Evolutionary conservation across 163 green algal genomes (phyloP).

Genomic region (Picocystis sp.): DNA sequence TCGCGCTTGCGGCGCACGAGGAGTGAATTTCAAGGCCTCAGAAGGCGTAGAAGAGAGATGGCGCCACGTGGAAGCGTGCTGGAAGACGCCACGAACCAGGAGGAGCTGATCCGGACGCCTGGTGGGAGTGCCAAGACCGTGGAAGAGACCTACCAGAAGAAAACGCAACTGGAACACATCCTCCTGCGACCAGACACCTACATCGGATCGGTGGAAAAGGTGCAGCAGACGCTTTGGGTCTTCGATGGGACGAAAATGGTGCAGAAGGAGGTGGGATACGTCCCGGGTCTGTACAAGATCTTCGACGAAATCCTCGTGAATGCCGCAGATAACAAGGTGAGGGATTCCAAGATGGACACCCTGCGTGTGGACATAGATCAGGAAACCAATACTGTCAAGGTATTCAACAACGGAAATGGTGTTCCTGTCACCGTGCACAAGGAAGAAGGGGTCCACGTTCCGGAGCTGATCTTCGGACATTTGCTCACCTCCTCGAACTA

Average conservation of each 20-base stretch:
- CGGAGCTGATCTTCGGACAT: constrained; percentile 99
- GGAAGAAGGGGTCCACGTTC: constrained; percentile 84
- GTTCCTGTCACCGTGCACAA: constrained; percentile 89
- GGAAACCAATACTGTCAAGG: constrained; percentile 42
- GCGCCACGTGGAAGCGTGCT: no score
- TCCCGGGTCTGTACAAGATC: constrained; percentile 98
- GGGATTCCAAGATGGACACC: constrained; percentile 77
- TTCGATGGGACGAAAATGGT: constrained; percentile 43
- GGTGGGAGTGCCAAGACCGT: constrained; percentile 28
- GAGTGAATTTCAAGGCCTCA: no score
- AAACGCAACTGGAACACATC: constrained; percentile 95
- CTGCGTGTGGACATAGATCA: constrained; percentile 49
- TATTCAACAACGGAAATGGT: constrained; percentile 94
- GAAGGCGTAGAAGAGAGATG: no score
- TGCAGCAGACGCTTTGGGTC: constrained; percentile 36
- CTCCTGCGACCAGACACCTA: constrained; percentile 96
- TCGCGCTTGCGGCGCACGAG: no score
- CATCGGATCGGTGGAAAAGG: constrained; percentile 70
- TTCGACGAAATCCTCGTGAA: constrained; percentile 99
- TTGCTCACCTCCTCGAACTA: constrained; percentile 98
- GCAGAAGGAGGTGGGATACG: constrained; percentile 44
- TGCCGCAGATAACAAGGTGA: constrained; percentile 92
- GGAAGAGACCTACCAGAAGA: constrained; percentile 97
- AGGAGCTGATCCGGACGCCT: neutral
- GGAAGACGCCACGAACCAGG: no score